Base-by-base conservation (phyloP, 805 yeast genomes). In the Hermanozyma aechmeae region DNA sequence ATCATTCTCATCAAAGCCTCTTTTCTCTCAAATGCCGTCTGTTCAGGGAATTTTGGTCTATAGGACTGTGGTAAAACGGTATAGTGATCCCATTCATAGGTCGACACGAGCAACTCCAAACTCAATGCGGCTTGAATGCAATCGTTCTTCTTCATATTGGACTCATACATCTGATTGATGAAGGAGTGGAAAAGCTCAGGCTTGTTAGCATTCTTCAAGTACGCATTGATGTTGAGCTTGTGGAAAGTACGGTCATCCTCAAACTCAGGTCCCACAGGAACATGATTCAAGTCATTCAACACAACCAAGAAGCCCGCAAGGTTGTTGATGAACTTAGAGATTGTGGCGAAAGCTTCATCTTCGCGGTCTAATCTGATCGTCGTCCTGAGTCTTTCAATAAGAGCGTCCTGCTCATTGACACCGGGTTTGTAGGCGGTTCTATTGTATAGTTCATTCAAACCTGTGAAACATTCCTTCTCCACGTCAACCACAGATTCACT, bases 241-340 rank as follows among this genome's bases (percentile, higher is more conserved):
- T 79, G 81, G 69, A 81, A 79, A 4, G 86, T 77, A 45, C 95
- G 65, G 52, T 85, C 95, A 50, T 82, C 89, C 43, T 81, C 89
- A 52, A 80, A 86, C 45, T 84, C 94, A 24, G 76, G 76, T 13
- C 86, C 86, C 26, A 66, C 68, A 10, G 95, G 95, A 33, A 85
- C 84, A 33, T 71, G 68, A 42, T 71, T 71, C 42, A 80, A 69
- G 43, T 81, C 84, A 36, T 73, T 66, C 45, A 81, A 64, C 11
- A 75, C 72, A 30, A 66, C 73, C 33, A 83, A 54, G 52, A 82
- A 81, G 15, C 73, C 77, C 15, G 73, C 53, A 22, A 82, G 42
- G 24, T 69, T 72, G 32, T 64, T 65, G 30, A 79, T 61, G 32
- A 75, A 71, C 22, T 57, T 57, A 34, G 65, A 55, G 23, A 76